Base-by-base conservation (phyloP, 2,329 filamentous ascomycete genomes). In the Cladosporium halotolerans region DNA sequence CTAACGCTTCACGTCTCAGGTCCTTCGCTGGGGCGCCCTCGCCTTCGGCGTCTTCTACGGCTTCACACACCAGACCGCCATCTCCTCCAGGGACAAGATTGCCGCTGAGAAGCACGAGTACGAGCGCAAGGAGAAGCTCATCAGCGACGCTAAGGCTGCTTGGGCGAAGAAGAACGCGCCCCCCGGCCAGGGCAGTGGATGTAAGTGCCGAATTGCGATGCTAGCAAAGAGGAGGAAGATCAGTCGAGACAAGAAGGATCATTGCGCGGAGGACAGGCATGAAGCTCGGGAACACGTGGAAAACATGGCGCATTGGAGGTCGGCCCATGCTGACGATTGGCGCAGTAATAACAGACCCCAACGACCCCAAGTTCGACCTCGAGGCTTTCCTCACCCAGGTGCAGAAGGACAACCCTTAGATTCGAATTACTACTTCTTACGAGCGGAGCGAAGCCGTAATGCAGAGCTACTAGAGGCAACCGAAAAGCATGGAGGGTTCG, bases 1-100 rank as follows among this genome's bases (percentile, higher is more conserved):
- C 18, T 51, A 45, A 38, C 13, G 18, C n/a, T 36, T 16, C 11
- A 32, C 23, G 28, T 39, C 32, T 54, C 73, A 99, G 93, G 92
- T 99, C 74, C 83, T 97, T 74, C 91, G 93, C 76, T 99, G 92
- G 82, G 92, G 90, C 70, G 91, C 91, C 71, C 88, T 99, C 63
- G 88, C 85, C 69, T 79, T 89, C 68, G 93, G 93, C 72, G 78
- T 97, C 71, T 85, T 96, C 77, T 99, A 99, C 79, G 93, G 93
- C 73, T 84, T 96, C 79, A 88, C 85, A 75, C 92, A 96, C 79
- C 93, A 99, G 79, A 80, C 86, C 69, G 81, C 83, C 58, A 86
- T 99, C 73, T 85, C 77, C 63, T 74, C 87, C 54, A 74, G 81
- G 66, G 83, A 90, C 68, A 87, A 84, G 75, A 75, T 80, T 58